Conservation (phyloP, 305 asterid genomes). For the Fraxinus nigra region DNA sequence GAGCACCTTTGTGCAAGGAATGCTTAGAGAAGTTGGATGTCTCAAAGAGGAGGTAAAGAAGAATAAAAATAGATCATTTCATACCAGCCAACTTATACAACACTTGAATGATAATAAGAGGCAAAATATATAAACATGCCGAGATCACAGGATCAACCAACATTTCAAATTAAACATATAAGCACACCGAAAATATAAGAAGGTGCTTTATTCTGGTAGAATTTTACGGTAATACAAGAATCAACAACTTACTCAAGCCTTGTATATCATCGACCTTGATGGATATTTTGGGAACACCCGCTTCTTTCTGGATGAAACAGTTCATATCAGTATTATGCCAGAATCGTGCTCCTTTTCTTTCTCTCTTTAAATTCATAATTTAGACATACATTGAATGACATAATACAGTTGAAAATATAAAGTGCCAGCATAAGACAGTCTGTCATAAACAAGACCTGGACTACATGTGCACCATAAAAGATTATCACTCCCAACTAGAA, state of each 20-base stretch:
- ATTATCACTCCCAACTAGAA: background rate
- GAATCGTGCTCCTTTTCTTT: background rate
- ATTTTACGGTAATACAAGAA: constrained; percentile 14
- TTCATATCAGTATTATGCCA: constrained; percentile 16
- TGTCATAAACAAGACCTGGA: background rate
- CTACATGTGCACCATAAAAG: background rate
- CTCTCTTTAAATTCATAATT: background rate
- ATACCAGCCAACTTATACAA: background rate
- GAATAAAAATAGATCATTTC: background rate
- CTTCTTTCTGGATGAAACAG: constrained; percentile 69
- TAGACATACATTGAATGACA: background rate
- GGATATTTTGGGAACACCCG: constrained; percentile 79
- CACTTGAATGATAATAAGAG: background rate
- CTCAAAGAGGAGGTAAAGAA: background rate
- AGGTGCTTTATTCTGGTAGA: background rate
- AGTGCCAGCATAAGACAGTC: background rate
- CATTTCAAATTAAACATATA: constrained; percentile 7
- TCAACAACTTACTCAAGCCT: constrained; percentile 81
- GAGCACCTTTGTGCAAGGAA: background rate
- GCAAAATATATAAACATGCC: background rate
- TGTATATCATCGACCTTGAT: constrained; percentile 85
- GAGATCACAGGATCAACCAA: background rate
- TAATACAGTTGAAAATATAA: background rate
- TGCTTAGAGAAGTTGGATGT: background rate
- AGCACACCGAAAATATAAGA: background rate